Conservation (phyloP, 2,329 filamentous ascomycete genomes). For the Verticillium tricorpus region DNA sequence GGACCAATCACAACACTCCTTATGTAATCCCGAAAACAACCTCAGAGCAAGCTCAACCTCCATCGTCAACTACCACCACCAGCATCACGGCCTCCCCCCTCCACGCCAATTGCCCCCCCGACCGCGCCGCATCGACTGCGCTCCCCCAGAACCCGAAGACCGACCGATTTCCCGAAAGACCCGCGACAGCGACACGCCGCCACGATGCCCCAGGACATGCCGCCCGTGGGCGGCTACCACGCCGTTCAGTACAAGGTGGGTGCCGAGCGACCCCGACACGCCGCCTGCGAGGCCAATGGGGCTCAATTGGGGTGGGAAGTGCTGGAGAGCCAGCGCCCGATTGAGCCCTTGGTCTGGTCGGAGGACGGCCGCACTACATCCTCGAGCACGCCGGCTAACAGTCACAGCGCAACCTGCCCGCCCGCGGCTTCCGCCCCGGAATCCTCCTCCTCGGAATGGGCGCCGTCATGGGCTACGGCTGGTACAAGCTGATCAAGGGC, state of each 20-base stretch:
- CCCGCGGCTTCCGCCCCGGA: slow-evolving; percentile 81
- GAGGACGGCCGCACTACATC: neutral
- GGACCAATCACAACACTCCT: neutral
- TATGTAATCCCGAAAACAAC: slow-evolving; percentile 5
- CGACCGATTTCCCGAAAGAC: slow-evolving; percentile 2
- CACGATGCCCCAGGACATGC: slow-evolving; percentile 93
- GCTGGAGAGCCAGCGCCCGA: neutral
- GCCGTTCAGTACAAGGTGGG: slow-evolving; percentile 94
- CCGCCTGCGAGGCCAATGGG: neutral
- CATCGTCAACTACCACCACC: slow-evolving; percentile 5
- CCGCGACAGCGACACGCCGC: neutral
- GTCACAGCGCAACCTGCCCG: slow-evolving; percentile 82
- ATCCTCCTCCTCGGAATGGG: slow-evolving; percentile 74
- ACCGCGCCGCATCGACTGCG: neutral
- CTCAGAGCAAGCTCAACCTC: slow-evolving; percentile 9
- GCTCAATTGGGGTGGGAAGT: neutral
- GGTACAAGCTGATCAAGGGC: slow-evolving; percentile 79
- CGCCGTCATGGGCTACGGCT: slow-evolving; percentile 80
- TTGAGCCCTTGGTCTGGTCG: neutral
- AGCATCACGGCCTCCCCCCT: slow-evolving; percentile 1
- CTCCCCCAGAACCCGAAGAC: neutral
- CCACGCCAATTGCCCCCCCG: slow-evolving; percentile 1
- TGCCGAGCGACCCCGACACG: slow-evolving; percentile 10
- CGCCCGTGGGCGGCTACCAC: slow-evolving; percentile 88
- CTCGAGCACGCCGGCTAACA: neutral